Conservation (phyloP, 2,329 filamentous ascomycete genomes). For the Aspergillus tubingensis region DNA sequence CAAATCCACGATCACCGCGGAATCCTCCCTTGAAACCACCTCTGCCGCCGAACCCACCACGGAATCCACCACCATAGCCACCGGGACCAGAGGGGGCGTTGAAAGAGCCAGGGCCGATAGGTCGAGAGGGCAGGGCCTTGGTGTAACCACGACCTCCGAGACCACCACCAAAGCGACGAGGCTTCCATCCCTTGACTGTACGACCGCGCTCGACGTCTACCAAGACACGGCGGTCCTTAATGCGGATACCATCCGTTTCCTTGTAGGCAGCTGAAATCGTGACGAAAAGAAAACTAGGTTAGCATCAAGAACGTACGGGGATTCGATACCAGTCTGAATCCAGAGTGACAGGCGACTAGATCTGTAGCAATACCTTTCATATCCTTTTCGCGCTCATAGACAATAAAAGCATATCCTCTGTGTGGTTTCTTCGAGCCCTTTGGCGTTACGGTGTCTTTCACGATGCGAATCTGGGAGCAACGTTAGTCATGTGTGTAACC, state of each 20-base stretch:
- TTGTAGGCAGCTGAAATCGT: slow-evolving; percentile 82
- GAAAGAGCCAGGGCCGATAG: slow-evolving; percentile 64
- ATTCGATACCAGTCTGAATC: slow-evolving; percentile 14
- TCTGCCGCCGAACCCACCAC: slow-evolving; percentile 53
- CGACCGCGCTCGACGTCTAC: slow-evolving; percentile 96
- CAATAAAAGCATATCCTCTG: slow-evolving; percentile 91
- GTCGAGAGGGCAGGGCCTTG: slow-evolving; percentile 72
- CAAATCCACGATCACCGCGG: slow-evolving; percentile 55
- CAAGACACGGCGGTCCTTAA: slow-evolving; percentile 87
- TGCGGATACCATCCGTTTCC: slow-evolving; percentile 81
- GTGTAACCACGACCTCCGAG: slow-evolving; percentile 92
- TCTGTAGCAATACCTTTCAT: slow-evolving; percentile 80
- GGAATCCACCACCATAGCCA: slow-evolving; percentile 58
- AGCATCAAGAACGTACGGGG: slow-evolving; percentile 31
- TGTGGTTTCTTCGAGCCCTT: slow-evolving; percentile 81
- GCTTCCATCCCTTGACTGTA: slow-evolving; percentile 91
- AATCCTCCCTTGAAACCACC: slow-evolving; percentile 56
- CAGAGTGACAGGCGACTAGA: slow-evolving; percentile 6
- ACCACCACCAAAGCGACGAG: slow-evolving; percentile 85
- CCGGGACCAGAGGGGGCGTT: slow-evolving; percentile 58
- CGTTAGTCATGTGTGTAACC: slow-evolving; percentile 21
- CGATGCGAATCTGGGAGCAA: slow-evolving; percentile 72
- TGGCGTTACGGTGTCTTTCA: slow-evolving; percentile 67
- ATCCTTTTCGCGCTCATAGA: slow-evolving; percentile 95
- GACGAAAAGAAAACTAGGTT: slow-evolving; percentile 33